Evolutionary conservation across 805 yeast genomes (phyloP).

Genomic region (Wickerhamiella azymoides): DNA sequence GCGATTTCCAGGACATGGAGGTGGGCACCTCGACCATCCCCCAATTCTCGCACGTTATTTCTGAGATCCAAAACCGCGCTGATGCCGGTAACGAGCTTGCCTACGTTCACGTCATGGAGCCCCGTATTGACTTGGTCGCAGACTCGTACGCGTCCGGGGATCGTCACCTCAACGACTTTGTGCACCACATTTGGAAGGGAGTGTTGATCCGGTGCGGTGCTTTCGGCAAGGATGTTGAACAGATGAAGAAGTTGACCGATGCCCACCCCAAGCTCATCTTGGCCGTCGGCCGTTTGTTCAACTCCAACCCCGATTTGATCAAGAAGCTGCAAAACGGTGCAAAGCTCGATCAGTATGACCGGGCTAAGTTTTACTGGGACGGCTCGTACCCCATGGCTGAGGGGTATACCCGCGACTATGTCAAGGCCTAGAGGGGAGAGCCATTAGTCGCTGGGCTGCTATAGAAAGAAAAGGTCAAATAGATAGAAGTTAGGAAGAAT

Average conservation of each 20-base stretch:
- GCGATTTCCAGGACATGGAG: constrained; percentile 22
- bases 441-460: too few species aligned
- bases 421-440: too few species aligned
- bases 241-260: constrained; percentile 9
- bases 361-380: constrained; percentile 33
- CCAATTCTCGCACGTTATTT: constrained; percentile 30
- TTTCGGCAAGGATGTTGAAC: constrained; percentile 10
- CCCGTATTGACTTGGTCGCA: constrained; percentile 26
- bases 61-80: constrained; percentile 31
- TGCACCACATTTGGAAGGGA: constrained; percentile 17
- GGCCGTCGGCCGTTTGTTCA: constrained; percentile 37
- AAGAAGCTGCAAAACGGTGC: constrained; percentile 30
- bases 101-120: constrained; percentile 34
- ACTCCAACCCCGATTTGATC: constrained; percentile 44
- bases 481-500: too few species aligned
- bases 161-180: constrained; percentile 13
- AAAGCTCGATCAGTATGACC: constrained; percentile 33
- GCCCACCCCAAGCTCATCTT: constrained; percentile 22
- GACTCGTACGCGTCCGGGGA: neutral
- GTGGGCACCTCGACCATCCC: constrained; percentile 24
- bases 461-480: too few species aligned
- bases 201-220: constrained; percentile 18
- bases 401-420: too few species aligned
- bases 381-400: too few species aligned
- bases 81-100: constrained; percentile 29